These are phyloP conservation scores for Pleurotus cornucopiae DNA, from an alignment of 768 basidiomycete species.

Conservation along the genomic window DNA sequence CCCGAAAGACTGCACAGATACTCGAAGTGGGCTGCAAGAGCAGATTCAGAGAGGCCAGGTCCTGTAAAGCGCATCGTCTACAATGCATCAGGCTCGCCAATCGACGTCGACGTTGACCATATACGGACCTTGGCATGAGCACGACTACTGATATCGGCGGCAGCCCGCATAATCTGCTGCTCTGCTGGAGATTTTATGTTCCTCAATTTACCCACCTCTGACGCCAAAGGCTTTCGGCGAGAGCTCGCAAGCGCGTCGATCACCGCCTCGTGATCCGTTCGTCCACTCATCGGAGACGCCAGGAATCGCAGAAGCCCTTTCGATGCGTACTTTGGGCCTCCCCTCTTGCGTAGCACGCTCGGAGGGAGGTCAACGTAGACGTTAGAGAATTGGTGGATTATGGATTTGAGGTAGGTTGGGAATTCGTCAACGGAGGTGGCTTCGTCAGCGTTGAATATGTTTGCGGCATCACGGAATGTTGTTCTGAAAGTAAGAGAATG, in stretches of 20 bases:
- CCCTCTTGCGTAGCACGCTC: slow-evolving; percentile 23
- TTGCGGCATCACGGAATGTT: slow-evolving; percentile 56
- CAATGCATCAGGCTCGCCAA: neutral
- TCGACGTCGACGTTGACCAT: too few species aligned
- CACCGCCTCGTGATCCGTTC: slow-evolving; percentile 50
- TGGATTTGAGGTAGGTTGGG: slow-evolving; percentile 51
- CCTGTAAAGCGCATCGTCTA: slow-evolving; percentile 82
- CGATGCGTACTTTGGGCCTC: slow-evolving; percentile 31
- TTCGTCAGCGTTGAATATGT: slow-evolving; percentile 76
- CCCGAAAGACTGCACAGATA: slow-evolving; percentile 79
- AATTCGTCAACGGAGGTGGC: slow-evolving; percentile 56
- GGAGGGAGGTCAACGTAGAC: slow-evolving; percentile 50
- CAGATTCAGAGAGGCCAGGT: slow-evolving; percentile 37
- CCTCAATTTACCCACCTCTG: slow-evolving; percentile 67
- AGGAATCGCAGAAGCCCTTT: slow-evolving; percentile 58
- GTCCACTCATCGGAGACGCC: slow-evolving; percentile 22
- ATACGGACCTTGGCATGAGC: slow-evolving; percentile 76
- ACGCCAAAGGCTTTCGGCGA: slow-evolving; percentile 49
- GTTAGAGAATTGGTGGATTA: slow-evolving; percentile 44
- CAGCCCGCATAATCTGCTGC: slow-evolving; percentile 71
- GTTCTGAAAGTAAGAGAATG: slow-evolving; percentile 39
- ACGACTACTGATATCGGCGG: slow-evolving; percentile 82
- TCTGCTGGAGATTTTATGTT: slow-evolving; percentile 79
- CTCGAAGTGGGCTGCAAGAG: slow-evolving; percentile 77
- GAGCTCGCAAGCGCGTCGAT: slow-evolving; percentile 48